Evolutionary conservation across 1,284 basidiomycete species (phyloP), one percentile per base, ranked within the genome.

Genomic region (Trametes sp.): DNA sequence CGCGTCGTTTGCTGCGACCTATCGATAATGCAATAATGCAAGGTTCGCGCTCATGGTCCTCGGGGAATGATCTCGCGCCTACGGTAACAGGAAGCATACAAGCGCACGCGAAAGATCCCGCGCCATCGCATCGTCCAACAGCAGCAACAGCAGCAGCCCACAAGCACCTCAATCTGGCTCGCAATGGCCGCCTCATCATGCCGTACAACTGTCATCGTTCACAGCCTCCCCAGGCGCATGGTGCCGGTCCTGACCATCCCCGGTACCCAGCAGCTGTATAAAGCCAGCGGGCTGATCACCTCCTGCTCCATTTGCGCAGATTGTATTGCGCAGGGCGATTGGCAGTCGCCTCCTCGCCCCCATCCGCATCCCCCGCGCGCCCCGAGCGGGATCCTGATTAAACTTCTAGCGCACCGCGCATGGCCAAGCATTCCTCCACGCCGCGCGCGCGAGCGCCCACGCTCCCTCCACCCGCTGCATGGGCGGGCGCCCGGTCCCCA

Each of bases 331-430:
- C 24, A 24, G 26, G 50, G 45, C 45, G 52, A 42, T 23, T 23
- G 31, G 26, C 35, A n/a, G 29, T 10, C 26, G 11, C 41, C 31
- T 26, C 44, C 19, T n/a, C 24, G 48, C 24, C 45, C 28, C 14
- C 19, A 8, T 31, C 28, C 49, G 49, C 42, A 42, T n/a, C 38
- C 23, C 36, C 41, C 42, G 42, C 42, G 51, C 50, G 33, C 51
- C 41, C 52, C 54, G 54, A 56, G 33, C 59, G 52, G 59, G 45
- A 51, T 29, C 45, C 42, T 60, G 59, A 60, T 60, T 54, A 60
- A 60, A 60, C 59, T 60, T 60, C 59, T 60, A 54, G 59, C 46
- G 52, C 44, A 50, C 52, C 46, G 35, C 35, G 44, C 45, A 33
- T 23, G 21, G n/a, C 36, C 52, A 41, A 54, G 52, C 52, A 54